Percentiles rank a stretch among this genome's conserved stretches.
Conservation (phyloP, 306 rosid species). For the Vicia sativa region DNA sequence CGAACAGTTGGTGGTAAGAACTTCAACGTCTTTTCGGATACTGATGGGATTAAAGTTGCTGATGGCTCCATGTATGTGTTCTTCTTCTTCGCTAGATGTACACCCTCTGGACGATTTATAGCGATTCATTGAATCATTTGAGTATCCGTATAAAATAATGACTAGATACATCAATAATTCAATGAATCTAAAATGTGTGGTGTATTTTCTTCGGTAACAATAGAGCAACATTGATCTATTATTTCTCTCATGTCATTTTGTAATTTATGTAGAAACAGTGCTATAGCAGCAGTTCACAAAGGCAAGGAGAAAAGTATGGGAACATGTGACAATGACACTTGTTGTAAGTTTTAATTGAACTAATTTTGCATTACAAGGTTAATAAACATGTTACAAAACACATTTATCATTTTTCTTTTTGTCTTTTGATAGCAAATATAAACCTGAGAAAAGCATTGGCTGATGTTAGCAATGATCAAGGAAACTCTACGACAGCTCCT, state of each 20-base stretch:
- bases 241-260: slow-evolving; percentile 27
- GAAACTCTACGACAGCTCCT: slow-evolving; percentile 45
- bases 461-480: slow-evolving; percentile 72
- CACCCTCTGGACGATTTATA: too few species aligned
- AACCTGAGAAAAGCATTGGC: slow-evolving; percentile 67
- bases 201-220: slow-evolving; percentile 2
- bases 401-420: slow-evolving; percentile 19
- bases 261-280: slow-evolving; percentile 44
- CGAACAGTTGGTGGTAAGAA: slow-evolving; percentile 45
- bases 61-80: slow-evolving; percentile 46
- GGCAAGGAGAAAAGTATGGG: slow-evolving; percentile 51
- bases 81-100: too few species aligned
- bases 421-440: slow-evolving; percentile 46
- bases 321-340: slow-evolving; percentile 36
- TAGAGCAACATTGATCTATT: not conserved
- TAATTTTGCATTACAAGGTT: slow-evolving; percentile 5
- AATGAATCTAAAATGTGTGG: too few species aligned
- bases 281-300: slow-evolving; percentile 34
- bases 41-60: slow-evolving; percentile 44
- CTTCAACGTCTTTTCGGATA: slow-evolving; percentile 62
- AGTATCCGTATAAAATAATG: too few species aligned
- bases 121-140: too few species aligned
- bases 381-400: not conserved
- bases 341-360: slow-evolving; percentile 52
- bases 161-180: too few species aligned